phyloP scores from a whole-genome alignment of 2,329 filamentous ascomycete genomes.

The Fusarium liriodendri region DNA sequence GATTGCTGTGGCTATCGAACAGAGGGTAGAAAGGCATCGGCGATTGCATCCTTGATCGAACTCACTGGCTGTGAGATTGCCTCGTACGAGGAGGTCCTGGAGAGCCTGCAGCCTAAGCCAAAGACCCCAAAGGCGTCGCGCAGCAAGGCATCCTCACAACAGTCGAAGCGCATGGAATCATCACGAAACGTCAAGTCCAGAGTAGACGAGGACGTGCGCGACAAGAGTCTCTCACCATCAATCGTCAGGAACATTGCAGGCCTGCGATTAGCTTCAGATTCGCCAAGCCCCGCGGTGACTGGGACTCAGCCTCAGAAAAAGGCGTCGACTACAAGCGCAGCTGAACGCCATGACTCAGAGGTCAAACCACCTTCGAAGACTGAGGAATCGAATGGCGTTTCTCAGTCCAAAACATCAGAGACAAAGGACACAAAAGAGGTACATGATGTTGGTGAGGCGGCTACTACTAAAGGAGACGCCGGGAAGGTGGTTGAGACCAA shows the following conservation, averaged over 20 bases:
- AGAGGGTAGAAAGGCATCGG: constrained; percentile 74
- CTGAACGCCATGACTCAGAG: constrained; percentile 29
- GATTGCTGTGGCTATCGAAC: constrained; percentile 89
- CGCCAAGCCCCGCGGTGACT: constrained; percentile 34
- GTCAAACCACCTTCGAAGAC: constrained; percentile 25
- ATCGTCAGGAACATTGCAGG: constrained; percentile 48
- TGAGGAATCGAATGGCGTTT: constrained; percentile 22
- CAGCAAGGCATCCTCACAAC: constrained; percentile 8
- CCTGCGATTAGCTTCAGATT: constrained; percentile 45
- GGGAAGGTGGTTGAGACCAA: constrained; percentile 1
- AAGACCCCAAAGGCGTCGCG: constrained; percentile 14
- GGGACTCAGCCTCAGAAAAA: constrained; percentile 36
- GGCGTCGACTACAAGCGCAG: constrained; percentile 31
- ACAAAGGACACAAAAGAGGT: neutral
- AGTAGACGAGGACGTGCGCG: constrained; percentile 17
- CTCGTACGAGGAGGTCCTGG: constrained; percentile 68
- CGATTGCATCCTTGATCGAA: constrained; percentile 77
- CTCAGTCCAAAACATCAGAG: neutral
- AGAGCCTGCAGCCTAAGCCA: constrained; percentile 37
- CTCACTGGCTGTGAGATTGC: constrained; percentile 79
- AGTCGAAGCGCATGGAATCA: constrained; percentile 22
- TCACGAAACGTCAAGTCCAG: constrained; percentile 9
- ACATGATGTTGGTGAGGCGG: constrained; percentile 2
- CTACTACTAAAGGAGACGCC: constrained; percentile 20
- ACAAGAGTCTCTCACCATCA: constrained; percentile 42